Conservation (phyloP, 345 rosid genomes). For the Citrus cavaleriei region DNA sequence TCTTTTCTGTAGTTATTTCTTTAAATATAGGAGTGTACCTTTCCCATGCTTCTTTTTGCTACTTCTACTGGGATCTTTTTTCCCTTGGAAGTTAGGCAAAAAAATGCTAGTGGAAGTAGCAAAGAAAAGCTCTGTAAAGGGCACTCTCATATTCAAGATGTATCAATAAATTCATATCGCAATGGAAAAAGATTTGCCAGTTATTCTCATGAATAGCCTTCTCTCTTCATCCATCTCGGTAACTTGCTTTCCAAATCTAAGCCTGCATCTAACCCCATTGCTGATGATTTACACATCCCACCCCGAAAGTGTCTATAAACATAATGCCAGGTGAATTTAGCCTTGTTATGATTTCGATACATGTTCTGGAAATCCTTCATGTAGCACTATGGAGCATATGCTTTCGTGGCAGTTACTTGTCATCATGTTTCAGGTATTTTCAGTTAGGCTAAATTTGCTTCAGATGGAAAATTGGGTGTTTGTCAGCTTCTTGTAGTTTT, state of each 20-base stretch:
- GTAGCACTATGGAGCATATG: background rate
- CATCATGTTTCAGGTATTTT: background rate
- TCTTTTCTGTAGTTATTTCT: background rate
- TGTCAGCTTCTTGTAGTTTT: background rate
- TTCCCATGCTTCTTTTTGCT: constrained; percentile 92
- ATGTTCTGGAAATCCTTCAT: background rate
- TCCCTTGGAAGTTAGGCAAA: constrained; percentile 44
- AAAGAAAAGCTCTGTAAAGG: constrained; percentile 88
- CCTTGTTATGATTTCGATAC: background rate
- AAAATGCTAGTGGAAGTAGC: constrained; percentile 95
- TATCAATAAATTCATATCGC: constrained; percentile 7
- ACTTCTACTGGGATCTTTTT: constrained; percentile 69
- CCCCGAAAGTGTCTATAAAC: background rate
- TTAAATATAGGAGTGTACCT: constrained; percentile 19
- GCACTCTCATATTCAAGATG: constrained; percentile 20
- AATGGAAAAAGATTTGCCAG: background rate
- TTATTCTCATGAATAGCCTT: background rate
- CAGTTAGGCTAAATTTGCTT: background rate
- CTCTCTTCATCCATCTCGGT: background rate
- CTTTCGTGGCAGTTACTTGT: background rate
- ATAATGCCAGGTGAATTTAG: background rate
- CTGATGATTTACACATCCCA: background rate
- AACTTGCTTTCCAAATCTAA: background rate
- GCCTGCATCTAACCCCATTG: background rate
- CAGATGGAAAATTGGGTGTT: background rate